These are phyloP conservation scores for Arabidopsis arenosa DNA, from an alignment of 345 rosid species.

Conservation along the genomic window DNA sequence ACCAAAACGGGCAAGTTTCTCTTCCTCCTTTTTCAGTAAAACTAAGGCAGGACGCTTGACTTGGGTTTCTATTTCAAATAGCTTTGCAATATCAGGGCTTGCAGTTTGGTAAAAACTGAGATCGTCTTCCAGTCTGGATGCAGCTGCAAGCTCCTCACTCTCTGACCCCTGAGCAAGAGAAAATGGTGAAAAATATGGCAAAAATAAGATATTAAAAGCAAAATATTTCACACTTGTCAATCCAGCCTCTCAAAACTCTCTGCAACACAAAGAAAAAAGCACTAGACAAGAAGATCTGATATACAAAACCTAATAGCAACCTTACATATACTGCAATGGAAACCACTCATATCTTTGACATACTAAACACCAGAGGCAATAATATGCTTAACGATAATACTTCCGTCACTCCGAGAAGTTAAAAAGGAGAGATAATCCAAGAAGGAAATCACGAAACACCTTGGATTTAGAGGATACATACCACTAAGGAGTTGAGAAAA, in stretches of 20 bases:
- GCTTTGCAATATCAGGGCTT: conserved; percentile 51
- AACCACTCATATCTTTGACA: conserved; percentile 12
- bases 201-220: conserved; percentile 7
- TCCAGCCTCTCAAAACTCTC: conserved; percentile 22
- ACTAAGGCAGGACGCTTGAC: conserved; percentile 54
- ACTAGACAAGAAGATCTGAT: conserved; percentile 11
- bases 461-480: conserved; percentile 35
- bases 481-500: conserved; percentile 52
- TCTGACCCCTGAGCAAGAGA: conserved; percentile 48
- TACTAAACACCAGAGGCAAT: conserved; percentile 5
- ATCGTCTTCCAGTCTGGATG: conserved; percentile 49
- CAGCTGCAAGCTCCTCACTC: conserved; percentile 53
- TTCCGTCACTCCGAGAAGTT: background rate
- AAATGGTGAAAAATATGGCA: conserved; percentile 22
- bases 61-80: conserved; percentile 44
- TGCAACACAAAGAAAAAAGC: conserved; percentile 6
- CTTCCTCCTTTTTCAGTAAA: conserved; percentile 45
- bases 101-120: conserved; percentile 54
- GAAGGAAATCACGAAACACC: conserved; percentile 9
- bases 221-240: conserved; percentile 28
- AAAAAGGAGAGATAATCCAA: background rate
- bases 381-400: background rate
- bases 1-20: conserved; percentile 46
- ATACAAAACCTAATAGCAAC: background rate
- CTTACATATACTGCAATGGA: conserved; percentile 10